A percentile compares a stretch with the other conserved stretches of the same genome.
Evolutionary conservation across 2,329 filamentous ascomycete species (phyloP).

Genomic region (Didymella pinodella): DNA sequence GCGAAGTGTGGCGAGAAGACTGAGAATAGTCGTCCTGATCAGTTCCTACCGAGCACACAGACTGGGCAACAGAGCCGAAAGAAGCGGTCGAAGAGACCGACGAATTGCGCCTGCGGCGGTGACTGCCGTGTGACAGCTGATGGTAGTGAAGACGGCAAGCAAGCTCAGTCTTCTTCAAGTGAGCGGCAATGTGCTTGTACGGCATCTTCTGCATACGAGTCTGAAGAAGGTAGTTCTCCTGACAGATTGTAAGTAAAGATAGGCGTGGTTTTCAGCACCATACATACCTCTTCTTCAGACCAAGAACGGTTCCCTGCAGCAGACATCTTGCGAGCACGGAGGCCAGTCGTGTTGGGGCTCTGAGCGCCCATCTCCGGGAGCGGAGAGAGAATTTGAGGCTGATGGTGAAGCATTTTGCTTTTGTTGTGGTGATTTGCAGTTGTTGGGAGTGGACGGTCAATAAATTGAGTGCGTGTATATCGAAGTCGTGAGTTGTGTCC

Average conservation of each 20-base stretch:
- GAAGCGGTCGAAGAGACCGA: slow-evolving; percentile 69
- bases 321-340: slow-evolving; percentile 72
- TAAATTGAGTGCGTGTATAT: slow-evolving; percentile 51
- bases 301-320: slow-evolving; percentile 81
- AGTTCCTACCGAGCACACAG: slow-evolving; percentile 50
- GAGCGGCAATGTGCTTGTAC: slow-evolving; percentile 86
- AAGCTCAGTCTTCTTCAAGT: slow-evolving; percentile 86
- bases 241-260: slow-evolving; percentile 31
- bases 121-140: slow-evolving; percentile 82
- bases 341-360: slow-evolving; percentile 54
- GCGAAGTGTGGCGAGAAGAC: slow-evolving; percentile 52
- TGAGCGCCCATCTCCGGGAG: slow-evolving; percentile 49
- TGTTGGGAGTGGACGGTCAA: slow-evolving; percentile 3
- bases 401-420: slow-evolving; percentile 49
- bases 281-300: slow-evolving; percentile 82
- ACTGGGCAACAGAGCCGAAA: slow-evolving; percentile 47
- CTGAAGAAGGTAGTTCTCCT: slow-evolving; percentile 86
- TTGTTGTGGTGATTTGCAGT: slow-evolving; percentile 11
- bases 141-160: slow-evolving; percentile 89
- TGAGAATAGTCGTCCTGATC: slow-evolving; percentile 49
- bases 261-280: background rate
- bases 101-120: slow-evolving; percentile 77
- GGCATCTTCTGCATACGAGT: slow-evolving; percentile 88
- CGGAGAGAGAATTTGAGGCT: slow-evolving; percentile 50
- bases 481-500: slow-evolving; percentile 36